These are phyloP conservation scores for Heterobasidion parviporum DNA, from an alignment of 1,284 basidiomycete species.

Conservation along the genomic window DNA sequence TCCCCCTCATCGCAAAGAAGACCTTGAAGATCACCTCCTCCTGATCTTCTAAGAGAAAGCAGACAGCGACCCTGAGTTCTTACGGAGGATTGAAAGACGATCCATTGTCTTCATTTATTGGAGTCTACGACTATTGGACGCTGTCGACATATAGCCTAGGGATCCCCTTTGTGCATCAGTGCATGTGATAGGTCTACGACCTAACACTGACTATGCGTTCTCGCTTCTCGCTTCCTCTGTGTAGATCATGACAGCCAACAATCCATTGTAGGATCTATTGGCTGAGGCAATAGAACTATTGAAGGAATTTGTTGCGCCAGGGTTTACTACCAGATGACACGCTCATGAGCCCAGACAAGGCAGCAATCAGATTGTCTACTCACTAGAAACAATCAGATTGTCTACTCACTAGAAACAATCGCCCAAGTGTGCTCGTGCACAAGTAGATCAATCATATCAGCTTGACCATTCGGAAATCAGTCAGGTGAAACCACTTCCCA, in stretches of 20 bases:
- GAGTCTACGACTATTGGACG: too few relatives aligned
- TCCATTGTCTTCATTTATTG: too few relatives aligned
- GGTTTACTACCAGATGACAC: slow-evolving; percentile 10
- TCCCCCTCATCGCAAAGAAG: too few relatives aligned
- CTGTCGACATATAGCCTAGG: too few relatives aligned
- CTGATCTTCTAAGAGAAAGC: too few relatives aligned
- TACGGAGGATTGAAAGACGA: too few relatives aligned
- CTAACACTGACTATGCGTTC: too few relatives aligned
- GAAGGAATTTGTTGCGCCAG: slow-evolving; percentile 13
- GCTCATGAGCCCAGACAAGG: background rate
- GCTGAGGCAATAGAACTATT: slow-evolving; percentile 11
- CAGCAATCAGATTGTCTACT: background rate
- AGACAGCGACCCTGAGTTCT: too few relatives aligned
- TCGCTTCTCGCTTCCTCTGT: slow-evolving; percentile 19
- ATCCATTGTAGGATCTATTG: slow-evolving; percentile 15
- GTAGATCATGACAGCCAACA: slow-evolving; percentile 14
- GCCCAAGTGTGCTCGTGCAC: slow-evolving; percentile 16
- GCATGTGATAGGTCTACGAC: too few relatives aligned
- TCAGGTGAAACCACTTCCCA: slow-evolving; percentile 11
- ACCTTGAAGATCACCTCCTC: too few relatives aligned
- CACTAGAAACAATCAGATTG: slow-evolving; percentile 12
- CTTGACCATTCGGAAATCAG: slow-evolving; percentile 8
- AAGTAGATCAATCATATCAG: slow-evolving; percentile 11
- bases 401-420: slow-evolving; percentile 14
- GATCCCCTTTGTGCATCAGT: too few relatives aligned